A percentile compares a stretch with the other conserved stretches of the same genome.
phyloP scores from a whole-genome alignment of 116 monocot species.

The Iris pallida region DNA sequence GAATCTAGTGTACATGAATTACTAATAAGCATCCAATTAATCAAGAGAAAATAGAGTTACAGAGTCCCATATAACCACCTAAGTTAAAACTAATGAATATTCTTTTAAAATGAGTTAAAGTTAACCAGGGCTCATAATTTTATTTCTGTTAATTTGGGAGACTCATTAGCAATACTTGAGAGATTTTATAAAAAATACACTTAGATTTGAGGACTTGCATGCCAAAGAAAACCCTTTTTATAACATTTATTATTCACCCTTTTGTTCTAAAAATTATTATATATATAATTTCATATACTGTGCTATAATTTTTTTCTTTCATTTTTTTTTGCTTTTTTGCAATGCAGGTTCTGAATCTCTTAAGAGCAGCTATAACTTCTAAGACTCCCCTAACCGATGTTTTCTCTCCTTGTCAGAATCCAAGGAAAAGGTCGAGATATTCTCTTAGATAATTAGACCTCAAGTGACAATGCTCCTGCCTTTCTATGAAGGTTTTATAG shows the following conservation, averaged over 20 bases:
- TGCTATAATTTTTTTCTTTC: neutral
- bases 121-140: neutral
- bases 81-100: too few species aligned
- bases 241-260: neutral
- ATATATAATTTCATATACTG: neutral
- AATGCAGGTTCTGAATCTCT: neutral
- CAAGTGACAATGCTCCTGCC: too few species aligned
- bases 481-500: too few species aligned
- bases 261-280: neutral
- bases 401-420: neutral
- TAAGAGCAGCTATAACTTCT: neutral
- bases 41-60: too few species aligned
- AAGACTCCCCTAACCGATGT: neutral
- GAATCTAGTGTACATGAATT: too few species aligned
- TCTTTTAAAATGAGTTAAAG: too few species aligned
- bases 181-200: neutral
- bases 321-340: neutral
- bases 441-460: too few species aligned
- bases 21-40: too few species aligned
- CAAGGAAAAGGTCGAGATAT: too few species aligned
- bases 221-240: neutral
- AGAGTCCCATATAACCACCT: too few species aligned
- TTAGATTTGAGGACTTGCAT: neutral
- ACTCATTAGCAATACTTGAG: neutral
- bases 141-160: neutral